Conservation (phyloP, 805 yeast genomes). For the Kregervanrija fluxuum region DNA sequence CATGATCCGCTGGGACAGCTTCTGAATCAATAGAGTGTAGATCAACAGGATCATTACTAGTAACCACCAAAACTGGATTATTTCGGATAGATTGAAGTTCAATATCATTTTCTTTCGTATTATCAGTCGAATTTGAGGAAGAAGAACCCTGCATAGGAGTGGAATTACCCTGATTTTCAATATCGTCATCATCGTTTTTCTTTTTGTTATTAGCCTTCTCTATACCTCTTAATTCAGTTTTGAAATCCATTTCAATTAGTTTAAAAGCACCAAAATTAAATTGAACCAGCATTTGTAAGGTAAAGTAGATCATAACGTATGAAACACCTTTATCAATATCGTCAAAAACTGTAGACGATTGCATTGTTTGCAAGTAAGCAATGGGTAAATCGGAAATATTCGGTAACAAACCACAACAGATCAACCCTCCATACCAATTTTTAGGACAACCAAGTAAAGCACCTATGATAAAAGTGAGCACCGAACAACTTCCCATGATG, state of each 20-base stretch:
- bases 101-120: too few relatives aligned
- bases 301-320: conserved; percentile 72
- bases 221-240: conserved; percentile 14
- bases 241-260: conserved; percentile 64
- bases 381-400: conserved; percentile 81
- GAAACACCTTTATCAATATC: conserved; percentile 71
- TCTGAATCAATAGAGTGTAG: too few relatives aligned
- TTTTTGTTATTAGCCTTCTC: neutral
- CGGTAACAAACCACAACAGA: conserved; percentile 68
- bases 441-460: conserved; percentile 50
- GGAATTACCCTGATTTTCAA: too few relatives aligned
- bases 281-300: conserved; percentile 57
- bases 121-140: too few relatives aligned
- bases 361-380: conserved; percentile 71
- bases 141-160: too few relatives aligned
- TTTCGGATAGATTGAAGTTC: too few relatives aligned
- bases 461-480: conserved; percentile 31
- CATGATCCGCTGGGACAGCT: too few relatives aligned
- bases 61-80: too few relatives aligned
- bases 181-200: too few relatives aligned
- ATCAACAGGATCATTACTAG: too few relatives aligned
- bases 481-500: conserved; percentile 27
- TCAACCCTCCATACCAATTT: conserved; percentile 65
- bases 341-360: conserved; percentile 54
- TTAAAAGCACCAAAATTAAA: conserved; percentile 74